These are phyloP conservation scores for Lactifluus rugatus DNA, from an alignment of 768 basidiomycete species.

Conservation along the genomic window DNA sequence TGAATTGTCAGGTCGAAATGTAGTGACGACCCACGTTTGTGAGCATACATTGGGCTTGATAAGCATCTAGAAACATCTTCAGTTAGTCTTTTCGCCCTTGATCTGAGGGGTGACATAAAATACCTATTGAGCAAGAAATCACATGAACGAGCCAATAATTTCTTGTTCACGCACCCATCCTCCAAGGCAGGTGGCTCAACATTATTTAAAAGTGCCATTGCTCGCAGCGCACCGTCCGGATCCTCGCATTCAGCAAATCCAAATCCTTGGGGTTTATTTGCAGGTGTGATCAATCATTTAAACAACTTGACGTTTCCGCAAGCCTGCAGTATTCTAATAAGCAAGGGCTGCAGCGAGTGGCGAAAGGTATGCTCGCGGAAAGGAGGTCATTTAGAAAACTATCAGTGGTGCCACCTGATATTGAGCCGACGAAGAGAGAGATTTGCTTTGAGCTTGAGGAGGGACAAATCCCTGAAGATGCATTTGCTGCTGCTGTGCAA, in stretches of 20 bases:
- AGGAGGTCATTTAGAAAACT: slow-evolving; percentile 69
- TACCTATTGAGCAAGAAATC: too few species aligned
- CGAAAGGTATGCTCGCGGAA: slow-evolving; percentile 39
- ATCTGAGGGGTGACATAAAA: too few species aligned
- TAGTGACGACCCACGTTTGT: slow-evolving; percentile 56
- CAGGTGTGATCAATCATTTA: too few species aligned
- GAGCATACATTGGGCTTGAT: slow-evolving; percentile 67
- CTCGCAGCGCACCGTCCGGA: too few species aligned
- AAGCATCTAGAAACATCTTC: slow-evolving; percentile 76
- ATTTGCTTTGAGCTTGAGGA: slow-evolving; percentile 54
- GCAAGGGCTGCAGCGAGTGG: background rate
- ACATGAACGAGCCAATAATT: slow-evolving; percentile 41
- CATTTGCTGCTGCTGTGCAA: slow-evolving; percentile 86
- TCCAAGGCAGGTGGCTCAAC: too few species aligned
- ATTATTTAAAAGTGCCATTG: too few species aligned
- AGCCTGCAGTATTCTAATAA: slow-evolving; percentile 40
- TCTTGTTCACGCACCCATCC: too few species aligned
- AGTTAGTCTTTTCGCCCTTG: too few species aligned
- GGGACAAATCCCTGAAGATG: slow-evolving; percentile 57
- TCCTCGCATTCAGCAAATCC: too few species aligned
- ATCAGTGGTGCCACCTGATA: too few species aligned
- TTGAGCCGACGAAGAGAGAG: too few species aligned
- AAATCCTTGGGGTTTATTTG: too few species aligned
- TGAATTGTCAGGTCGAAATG: background rate
- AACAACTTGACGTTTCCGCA: slow-evolving; percentile 86